phyloP scores from a whole-genome alignment of 257 asterid genomes.

The Solanum paucissectum region DNA sequence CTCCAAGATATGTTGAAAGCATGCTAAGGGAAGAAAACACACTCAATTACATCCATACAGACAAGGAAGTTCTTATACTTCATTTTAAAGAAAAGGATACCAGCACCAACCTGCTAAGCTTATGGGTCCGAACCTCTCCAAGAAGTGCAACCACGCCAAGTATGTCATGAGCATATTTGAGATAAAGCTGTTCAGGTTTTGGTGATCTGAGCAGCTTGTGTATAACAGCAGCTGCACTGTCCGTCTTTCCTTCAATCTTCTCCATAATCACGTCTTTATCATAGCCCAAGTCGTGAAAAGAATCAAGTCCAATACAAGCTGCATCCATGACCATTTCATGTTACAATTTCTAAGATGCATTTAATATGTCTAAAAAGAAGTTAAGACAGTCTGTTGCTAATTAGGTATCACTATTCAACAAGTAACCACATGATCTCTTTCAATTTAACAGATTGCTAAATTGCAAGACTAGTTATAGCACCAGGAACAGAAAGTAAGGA shows the following conservation, averaged over 20 bases:
- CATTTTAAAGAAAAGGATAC: background rate
- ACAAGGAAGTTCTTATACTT: background rate
- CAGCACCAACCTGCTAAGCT: conserved; percentile 47
- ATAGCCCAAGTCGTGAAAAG: background rate
- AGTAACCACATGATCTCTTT: background rate
- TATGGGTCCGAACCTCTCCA: conserved; percentile 32
- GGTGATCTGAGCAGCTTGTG: conserved; percentile 19
- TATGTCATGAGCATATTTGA: conserved; percentile 9
- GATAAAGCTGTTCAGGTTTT: background rate
- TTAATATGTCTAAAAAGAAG: background rate
- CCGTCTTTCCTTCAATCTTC: conserved; percentile 19
- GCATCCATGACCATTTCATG: conserved; percentile 2
- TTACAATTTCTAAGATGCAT: background rate
- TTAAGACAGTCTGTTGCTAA: background rate
- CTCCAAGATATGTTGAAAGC: conserved; percentile 49
- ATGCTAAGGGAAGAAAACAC: conserved; percentile 22
- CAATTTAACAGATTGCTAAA: background rate
- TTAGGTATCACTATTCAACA: background rate
- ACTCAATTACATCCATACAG: background rate
- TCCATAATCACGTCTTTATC: conserved; percentile 3
- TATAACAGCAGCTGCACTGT: conserved; percentile 39
- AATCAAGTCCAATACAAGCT: conserved; percentile 17
- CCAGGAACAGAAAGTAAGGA: background rate
- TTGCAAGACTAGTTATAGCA: background rate
- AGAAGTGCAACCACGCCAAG: conserved; percentile 60